Percentiles rank a stretch among this genome's conserved stretches.
These are phyloP conservation scores for Umbelopsis sp. DNA, from an alignment of 371 early-diverging fungal species.

Conservation along the genomic window DNA sequence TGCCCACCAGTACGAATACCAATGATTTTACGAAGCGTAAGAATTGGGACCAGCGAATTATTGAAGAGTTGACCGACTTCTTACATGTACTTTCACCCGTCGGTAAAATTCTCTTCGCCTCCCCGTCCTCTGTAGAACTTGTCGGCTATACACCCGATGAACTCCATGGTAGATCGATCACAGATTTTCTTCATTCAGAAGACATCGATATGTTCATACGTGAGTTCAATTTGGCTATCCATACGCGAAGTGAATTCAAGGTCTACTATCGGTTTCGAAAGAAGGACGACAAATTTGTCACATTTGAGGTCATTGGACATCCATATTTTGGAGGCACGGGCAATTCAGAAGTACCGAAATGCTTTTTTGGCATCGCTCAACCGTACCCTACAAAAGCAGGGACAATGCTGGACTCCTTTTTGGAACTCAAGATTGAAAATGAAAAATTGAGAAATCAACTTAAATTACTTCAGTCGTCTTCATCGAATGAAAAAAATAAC, in stretches of 20 bases:
- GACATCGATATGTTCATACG: conserved; percentile 57
- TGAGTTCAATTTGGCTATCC: conserved; percentile 52
- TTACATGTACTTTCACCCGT: conserved; percentile 62
- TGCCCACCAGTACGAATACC: neutral
- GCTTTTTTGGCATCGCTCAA: conserved; percentile 58
- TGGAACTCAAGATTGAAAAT: conserved; percentile 62
- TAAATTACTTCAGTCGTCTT: neutral
- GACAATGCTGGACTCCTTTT: conserved; percentile 53
- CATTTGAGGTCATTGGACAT: conserved; percentile 56
- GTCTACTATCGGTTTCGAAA: conserved; percentile 54
- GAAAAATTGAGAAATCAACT: conserved; percentile 46
- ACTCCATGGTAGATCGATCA: conserved; percentile 52
- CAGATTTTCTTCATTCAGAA: conserved; percentile 64
- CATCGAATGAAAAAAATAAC: too few relatives aligned
- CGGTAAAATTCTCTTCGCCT: conserved; percentile 60
- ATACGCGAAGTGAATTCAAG: conserved; percentile 43
- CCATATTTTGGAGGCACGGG: conserved; percentile 34
- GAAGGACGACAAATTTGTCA: conserved; percentile 51
- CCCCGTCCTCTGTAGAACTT: conserved; percentile 55
- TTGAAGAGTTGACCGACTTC: conserved; percentile 65
- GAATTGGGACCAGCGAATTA: conserved; percentile 58
- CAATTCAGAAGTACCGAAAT: conserved; percentile 32
- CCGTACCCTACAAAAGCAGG: conserved; percentile 54
- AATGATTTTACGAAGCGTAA: conserved; percentile 57
- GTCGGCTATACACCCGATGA: conserved; percentile 68